A percentile compares a stretch with the other conserved stretches of the same genome.
phyloP scores from a whole-genome alignment of 2,329 filamentous ascomycete genomes.

The Pseudogymnoascus sp. region DNA sequence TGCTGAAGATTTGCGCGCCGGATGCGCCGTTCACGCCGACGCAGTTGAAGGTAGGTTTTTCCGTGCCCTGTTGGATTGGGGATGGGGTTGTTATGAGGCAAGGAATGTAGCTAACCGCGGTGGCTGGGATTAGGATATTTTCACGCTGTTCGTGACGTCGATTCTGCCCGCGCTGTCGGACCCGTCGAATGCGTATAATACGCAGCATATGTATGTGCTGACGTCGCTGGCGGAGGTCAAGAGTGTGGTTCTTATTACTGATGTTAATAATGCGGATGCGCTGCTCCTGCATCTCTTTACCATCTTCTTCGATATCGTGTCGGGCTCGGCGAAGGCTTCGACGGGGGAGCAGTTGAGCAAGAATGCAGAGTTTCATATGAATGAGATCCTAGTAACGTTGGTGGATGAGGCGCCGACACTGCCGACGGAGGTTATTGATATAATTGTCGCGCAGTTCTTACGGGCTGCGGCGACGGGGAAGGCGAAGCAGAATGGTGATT shows the following conservation, averaged over 20 bases:
- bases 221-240: conserved; percentile 86
- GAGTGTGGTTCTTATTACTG: conserved; percentile 84
- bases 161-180: conserved; percentile 80
- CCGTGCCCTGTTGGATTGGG: neutral
- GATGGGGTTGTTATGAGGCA: neutral
- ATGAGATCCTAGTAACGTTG: conserved; percentile 70
- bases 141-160: conserved; percentile 74
- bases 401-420: conserved; percentile 78
- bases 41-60: conserved; percentile 68
- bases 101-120: conserved; percentile 14
- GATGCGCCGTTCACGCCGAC: conserved; percentile 87
- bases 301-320: conserved; percentile 85
- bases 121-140: conserved; percentile 66
- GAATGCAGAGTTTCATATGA: conserved; percentile 90
- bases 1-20: conserved; percentile 85
- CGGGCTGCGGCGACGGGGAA: conserved; percentile 66
- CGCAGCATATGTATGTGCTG: conserved; percentile 85
- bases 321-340: conserved; percentile 62
- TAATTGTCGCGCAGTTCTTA: conserved; percentile 92
- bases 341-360: conserved; percentile 79
- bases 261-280: conserved; percentile 72
- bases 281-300: conserved; percentile 77
- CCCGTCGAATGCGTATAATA: conserved; percentile 81
- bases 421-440: conserved; percentile 75
- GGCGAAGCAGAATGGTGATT: conserved; percentile 37